Base-by-base conservation (phyloP, 1,284 basidiomycete genomes). In the Sporisorium scitamineum region DNA sequence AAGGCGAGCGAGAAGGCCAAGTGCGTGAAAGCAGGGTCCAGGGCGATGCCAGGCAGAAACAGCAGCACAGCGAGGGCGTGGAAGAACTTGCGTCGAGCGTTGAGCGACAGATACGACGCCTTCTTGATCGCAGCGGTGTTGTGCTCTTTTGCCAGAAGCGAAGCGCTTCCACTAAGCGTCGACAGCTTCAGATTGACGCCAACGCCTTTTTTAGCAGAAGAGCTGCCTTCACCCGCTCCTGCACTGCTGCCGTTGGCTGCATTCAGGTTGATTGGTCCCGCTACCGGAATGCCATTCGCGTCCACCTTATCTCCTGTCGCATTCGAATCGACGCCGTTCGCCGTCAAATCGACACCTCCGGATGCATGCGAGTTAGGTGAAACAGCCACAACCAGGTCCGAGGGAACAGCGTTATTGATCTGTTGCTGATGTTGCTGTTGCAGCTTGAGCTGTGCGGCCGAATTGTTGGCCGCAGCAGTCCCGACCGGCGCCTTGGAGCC, bases 31-130 rank as follows among this genome's bases (percentile, higher is more conserved):
- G 95, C 95, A 14, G 96, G 95, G 85, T 99, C 97, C 82, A 94
- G 86, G 0, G 91, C 92, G 58, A 99, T 91, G 0, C 95, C 95
- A 5, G 97, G 97, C 45, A 97, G 87, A 84, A 99, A 98, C 92
- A 99, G 95, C 39, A 94, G 88, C 54, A 98, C 94, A 0, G 96
- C 94, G 37, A 99, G 88, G 16, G 91, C 94, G 87, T 99, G 97
- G 87, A 99, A 99, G 86, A 93, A 97, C 86, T 99, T 99, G 62
- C 97, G 89, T 60, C 96, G 89, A n/a, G 93, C 94, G 85, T 99
- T 99, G 70, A 98, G 88, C 47, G 92, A 91, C 65, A 99, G 70
- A 45, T 78, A 55, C 16, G 76, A 69, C 7, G 78, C 78, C 57
- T 70, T 76, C 41, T 76, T 78, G 63, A 78, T 67, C 11, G 76